Evolutionary conservation across 257 asterid genomes (phyloP).

Genomic region (Dorcoceras hygrometricum): DNA sequence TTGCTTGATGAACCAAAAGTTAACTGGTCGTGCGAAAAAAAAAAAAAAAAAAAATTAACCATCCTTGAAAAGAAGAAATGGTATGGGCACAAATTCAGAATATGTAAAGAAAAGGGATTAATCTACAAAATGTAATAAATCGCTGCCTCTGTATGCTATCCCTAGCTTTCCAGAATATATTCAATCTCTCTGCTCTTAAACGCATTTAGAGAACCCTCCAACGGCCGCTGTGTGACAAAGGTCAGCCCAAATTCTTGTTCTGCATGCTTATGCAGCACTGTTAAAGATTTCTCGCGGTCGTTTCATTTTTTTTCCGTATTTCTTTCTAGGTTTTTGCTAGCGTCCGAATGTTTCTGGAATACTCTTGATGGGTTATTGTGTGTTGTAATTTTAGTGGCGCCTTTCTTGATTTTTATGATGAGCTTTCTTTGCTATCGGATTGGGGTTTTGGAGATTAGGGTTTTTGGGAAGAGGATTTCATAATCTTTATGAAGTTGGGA

Average conservation of each 20-base stretch:
- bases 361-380: neutral
- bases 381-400: neutral
- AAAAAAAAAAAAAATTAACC: too few species aligned
- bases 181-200: slow-evolving; percentile 7
- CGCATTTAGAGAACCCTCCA: slow-evolving; percentile 11
- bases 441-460: slow-evolving; percentile 24
- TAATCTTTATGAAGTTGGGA: slow-evolving; percentile 1
- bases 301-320: neutral
- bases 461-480: slow-evolving; percentile 13
- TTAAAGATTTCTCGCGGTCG: neutral
- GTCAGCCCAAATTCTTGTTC: slow-evolving; percentile 2
- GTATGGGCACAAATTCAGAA: too few species aligned
- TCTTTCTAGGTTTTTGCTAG: neutral
- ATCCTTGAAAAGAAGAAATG: too few species aligned
- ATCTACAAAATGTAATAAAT: too few species aligned
- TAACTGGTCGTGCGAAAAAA: too few species aligned
- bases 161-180: neutral
- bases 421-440: neutral
- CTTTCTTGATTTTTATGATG: neutral
- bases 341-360: neutral
- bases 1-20: too few species aligned
- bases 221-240: slow-evolving; percentile 22
- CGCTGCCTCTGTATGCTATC: too few species aligned
- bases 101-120: too few species aligned
- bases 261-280: neutral